These are phyloP conservation scores for Gleditsia sinensis DNA, from an alignment of 306 rosid genomes.

Conservation along the genomic window DNA sequence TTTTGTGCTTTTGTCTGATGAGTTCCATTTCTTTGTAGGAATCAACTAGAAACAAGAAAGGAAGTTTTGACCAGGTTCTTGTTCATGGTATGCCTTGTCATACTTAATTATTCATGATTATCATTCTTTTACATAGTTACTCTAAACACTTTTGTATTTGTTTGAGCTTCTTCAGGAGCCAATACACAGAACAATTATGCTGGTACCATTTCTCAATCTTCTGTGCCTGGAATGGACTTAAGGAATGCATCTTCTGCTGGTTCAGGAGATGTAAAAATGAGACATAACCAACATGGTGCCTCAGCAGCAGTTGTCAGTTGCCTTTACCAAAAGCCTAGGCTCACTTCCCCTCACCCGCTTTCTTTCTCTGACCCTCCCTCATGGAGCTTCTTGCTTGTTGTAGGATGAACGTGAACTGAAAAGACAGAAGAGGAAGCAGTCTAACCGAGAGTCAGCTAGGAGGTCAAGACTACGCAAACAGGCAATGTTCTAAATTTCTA, in stretches of 20 bases:
- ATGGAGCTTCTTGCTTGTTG: slow-evolving; percentile 31
- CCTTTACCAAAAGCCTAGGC: not conserved
- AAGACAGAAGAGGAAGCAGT: slow-evolving; percentile 97
- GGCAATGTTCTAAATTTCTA: slow-evolving; percentile 51
- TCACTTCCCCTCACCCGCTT: not conserved
- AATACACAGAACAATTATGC: slow-evolving; percentile 68
- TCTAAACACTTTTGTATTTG: slow-evolving; percentile 24
- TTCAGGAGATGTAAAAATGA: slow-evolving; percentile 61
- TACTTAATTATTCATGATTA: not conserved
- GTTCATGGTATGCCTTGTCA: slow-evolving; percentile 67
- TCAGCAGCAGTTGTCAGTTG: slow-evolving; percentile 39
- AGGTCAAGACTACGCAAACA: slow-evolving; percentile 98
- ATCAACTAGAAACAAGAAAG: slow-evolving; percentile 65
- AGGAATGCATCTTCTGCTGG: slow-evolving; percentile 75
- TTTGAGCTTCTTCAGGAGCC: slow-evolving; percentile 61
- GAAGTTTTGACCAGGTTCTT: slow-evolving; percentile 94
- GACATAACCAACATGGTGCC: slow-evolving; percentile 59
- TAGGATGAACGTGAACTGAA: slow-evolving; percentile 96
- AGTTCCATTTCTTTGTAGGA: slow-evolving; percentile 53
- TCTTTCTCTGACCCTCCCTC: not conserved
- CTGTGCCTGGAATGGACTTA: slow-evolving; percentile 92
- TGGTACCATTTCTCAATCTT: slow-evolving; percentile 47
- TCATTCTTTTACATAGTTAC: slow-evolving; percentile 12
- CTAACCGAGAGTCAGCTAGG: slow-evolving; percentile 96
- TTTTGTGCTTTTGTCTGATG: slow-evolving; percentile 15